Conservation (phyloP, 1,284 basidiomycete species). For the Papiliotrema flavescens region DNA sequence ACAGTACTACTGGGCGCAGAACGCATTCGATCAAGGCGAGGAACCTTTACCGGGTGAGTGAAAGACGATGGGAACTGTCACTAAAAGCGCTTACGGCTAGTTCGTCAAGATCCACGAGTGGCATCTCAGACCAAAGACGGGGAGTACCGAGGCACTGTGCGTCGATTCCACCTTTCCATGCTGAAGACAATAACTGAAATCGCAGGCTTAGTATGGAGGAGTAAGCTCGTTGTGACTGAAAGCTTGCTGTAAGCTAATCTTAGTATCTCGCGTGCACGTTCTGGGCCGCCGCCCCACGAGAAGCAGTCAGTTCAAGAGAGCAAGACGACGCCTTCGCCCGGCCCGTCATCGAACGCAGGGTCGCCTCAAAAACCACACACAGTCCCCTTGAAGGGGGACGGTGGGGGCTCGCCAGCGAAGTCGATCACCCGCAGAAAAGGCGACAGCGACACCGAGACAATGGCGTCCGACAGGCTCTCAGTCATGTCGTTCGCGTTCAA, state of each 20-base stretch:
- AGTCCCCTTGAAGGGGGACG: conserved; percentile 25
- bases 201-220: conserved; percentile 74
- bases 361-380: conserved; percentile 13
- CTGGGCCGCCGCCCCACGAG: neutral
- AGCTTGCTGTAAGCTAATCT: too few species aligned
- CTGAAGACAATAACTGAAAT: conserved; percentile 52
- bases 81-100: conserved; percentile 12
- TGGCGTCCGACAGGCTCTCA: conserved; percentile 30
- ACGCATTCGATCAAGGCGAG: conserved; percentile 60
- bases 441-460: conserved; percentile 25
- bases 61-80: neutral
- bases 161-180: neutral
- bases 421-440: conserved; percentile 2
- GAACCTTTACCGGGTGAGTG: conserved; percentile 76
- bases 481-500: conserved; percentile 44
- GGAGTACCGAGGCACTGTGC: conserved; percentile 17
- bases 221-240: conserved; percentile 53
- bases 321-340: neutral
- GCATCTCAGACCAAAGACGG: conserved; percentile 43
- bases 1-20: conserved; percentile 62
- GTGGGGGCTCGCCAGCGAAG: conserved; percentile 13
- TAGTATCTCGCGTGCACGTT: conserved; percentile 5
- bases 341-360: neutral
- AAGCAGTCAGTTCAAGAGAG: neutral
- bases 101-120: conserved; percentile 75